Percentiles rank a stretch among this genome's conserved stretches.
Conservation (phyloP, 768 basidiomycete species). For the Naematelia encephala region DNA sequence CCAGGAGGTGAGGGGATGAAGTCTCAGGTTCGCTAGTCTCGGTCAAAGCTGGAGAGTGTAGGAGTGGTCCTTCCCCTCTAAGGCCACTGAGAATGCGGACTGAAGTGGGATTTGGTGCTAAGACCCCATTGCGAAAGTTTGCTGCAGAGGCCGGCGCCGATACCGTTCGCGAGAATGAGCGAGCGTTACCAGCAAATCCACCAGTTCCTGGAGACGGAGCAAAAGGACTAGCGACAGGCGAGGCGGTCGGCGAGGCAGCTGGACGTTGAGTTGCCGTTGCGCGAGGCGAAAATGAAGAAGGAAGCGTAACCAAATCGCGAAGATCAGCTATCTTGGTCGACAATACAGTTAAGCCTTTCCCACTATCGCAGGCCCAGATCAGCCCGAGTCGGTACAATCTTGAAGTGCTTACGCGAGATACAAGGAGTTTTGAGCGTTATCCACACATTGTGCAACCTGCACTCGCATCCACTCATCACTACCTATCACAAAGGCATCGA, state of each 20-base stretch:
- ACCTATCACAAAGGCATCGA: slow-evolving; percentile 13
- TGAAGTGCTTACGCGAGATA: slow-evolving; percentile 28
- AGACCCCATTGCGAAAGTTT: slow-evolving; percentile 23
- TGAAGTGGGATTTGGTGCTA: not conserved
- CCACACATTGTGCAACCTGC: slow-evolving; percentile 34
- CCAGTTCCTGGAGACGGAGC: slow-evolving; percentile 19
- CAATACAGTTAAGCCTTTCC: slow-evolving; percentile 25
- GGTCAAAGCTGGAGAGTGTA: slow-evolving; percentile 21
- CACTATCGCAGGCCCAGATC: too few species aligned
- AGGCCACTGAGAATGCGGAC: slow-evolving; percentile 25
- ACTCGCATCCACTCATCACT: slow-evolving; percentile 45
- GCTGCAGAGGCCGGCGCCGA: slow-evolving; percentile 33
- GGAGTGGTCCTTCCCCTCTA: slow-evolving; percentile 2
- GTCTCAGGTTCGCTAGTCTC: too few species aligned
- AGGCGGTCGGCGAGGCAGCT: slow-evolving; percentile 2
- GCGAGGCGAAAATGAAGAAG: slow-evolving; percentile 14
- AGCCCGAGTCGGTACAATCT: too few species aligned
- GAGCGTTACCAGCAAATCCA: slow-evolving; percentile 24
- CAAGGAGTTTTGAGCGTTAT: slow-evolving; percentile 24
- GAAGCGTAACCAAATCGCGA: slow-evolving; percentile 42
- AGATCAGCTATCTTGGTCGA: slow-evolving; percentile 43
- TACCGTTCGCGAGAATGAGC: slow-evolving; percentile 24
- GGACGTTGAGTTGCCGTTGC: not conserved
- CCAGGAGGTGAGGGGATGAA: too few species aligned
- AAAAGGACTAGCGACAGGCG: slow-evolving; percentile 11